Conservation (phyloP, 495 filamentous ascomycete genomes). For the Aspergillus steynii region DNA sequence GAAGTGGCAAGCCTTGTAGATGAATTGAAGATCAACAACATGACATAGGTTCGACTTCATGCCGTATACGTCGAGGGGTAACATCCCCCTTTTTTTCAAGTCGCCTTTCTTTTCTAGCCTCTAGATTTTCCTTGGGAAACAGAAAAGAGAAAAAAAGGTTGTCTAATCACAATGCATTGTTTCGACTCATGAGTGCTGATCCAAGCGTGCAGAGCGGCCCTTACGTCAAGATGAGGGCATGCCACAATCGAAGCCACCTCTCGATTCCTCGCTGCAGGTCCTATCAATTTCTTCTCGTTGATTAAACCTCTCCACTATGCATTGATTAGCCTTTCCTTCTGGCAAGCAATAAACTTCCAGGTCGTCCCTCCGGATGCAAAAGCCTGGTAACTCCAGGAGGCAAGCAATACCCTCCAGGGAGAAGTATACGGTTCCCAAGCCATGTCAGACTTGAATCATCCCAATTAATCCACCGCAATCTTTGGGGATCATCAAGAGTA, state of each 20-base stretch:
- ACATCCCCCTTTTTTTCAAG: not conserved
- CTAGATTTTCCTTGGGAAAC: not conserved
- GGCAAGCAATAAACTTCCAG: not conserved
- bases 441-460: not conserved
- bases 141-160: not conserved
- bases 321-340: not conserved
- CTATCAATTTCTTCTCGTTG: not conserved
- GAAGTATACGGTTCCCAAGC: not conserved
- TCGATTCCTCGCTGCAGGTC: not conserved
- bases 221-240: slow-evolving; percentile 19
- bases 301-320: not conserved
- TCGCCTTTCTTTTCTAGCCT: slow-evolving; percentile 12
- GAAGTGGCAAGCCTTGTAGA: slow-evolving; percentile 59
- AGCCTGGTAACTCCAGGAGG: not conserved
- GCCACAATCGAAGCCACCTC: not conserved
- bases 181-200: slow-evolving; percentile 1
- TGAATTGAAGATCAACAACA: slow-evolving; percentile 26
- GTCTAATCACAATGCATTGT: not conserved
- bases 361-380: not conserved
- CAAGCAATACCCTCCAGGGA: not conserved
- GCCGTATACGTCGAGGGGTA: not conserved
- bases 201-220: slow-evolving; percentile 1
- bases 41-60: not conserved
- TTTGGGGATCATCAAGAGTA: not conserved
- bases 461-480: not conserved